Conservation (phyloP, 352 stramenopile species). For the Ophiocytium majus region DNA sequence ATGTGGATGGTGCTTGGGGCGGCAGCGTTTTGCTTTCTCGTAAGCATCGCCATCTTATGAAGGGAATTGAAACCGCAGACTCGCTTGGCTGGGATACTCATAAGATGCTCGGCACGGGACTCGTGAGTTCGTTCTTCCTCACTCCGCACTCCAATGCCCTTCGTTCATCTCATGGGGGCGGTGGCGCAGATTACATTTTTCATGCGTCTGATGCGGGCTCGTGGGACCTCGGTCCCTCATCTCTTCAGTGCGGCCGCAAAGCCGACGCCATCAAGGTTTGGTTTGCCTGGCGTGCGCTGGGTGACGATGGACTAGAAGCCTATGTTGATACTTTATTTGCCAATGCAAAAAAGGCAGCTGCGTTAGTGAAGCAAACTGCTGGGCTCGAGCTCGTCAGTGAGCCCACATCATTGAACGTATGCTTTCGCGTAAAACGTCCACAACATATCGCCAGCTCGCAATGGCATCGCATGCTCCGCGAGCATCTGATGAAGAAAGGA, state of each 20-base stretch:
- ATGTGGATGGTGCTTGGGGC: neutral
- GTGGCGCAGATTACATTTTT: constrained; percentile 1
- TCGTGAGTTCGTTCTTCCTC: constrained; percentile 11
- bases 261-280: neutral
- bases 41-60: neutral
- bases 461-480: too few species aligned
- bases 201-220: neutral
- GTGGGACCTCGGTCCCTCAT: neutral
- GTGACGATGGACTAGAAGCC: neutral
- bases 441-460: too few species aligned
- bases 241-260: neutral
- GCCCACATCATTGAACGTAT: neutral
- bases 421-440: constrained; percentile 8
- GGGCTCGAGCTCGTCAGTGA: neutral
- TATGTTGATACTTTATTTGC: neutral
- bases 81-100: neutral
- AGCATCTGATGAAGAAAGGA: neutral
- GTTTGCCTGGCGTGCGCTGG: neutral
- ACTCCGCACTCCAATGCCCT: neutral
- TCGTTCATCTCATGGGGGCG: neutral
- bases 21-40: neutral
- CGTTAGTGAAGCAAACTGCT: neutral
- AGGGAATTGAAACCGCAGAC: neutral
- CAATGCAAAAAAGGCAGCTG: neutral
- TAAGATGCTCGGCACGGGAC: neutral